These are phyloP conservation scores for Phytophthora fragariae DNA, from an alignment of 352 stramenopile species.

Conservation along the genomic window DNA sequence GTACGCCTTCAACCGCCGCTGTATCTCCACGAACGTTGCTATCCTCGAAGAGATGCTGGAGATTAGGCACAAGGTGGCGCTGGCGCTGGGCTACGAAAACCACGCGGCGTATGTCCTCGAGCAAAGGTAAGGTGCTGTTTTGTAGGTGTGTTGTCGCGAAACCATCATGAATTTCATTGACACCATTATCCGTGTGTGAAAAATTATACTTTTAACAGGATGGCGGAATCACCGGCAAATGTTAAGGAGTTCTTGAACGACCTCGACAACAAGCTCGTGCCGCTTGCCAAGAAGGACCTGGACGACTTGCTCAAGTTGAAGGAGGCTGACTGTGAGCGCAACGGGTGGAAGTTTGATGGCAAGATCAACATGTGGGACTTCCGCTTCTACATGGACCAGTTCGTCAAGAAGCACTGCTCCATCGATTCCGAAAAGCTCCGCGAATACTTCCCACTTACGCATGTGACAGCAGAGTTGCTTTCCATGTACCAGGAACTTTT, in stretches of 20 bases:
- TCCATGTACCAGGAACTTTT: constrained; percentile 91
- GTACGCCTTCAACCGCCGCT: constrained; percentile 84
- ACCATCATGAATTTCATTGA: not conserved
- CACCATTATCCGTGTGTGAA: constrained; percentile 6
- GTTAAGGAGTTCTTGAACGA: constrained; percentile 80
- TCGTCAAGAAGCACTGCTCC: constrained; percentile 88
- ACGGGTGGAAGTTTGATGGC: constrained; percentile 74
- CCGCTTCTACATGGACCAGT: constrained; percentile 90
- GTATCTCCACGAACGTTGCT: constrained; percentile 83
- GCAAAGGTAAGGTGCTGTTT: constrained; percentile 53
- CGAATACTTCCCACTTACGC: constrained; percentile 89
- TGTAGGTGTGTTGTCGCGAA: not conserved
- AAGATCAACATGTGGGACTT: constrained; percentile 94
- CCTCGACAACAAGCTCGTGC: constrained; percentile 77
- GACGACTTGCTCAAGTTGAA: constrained; percentile 79
- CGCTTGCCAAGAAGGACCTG: constrained; percentile 82
- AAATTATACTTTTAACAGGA: constrained; percentile 39
- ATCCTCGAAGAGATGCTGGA: constrained; percentile 87
- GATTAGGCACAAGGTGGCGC: constrained; percentile 80
- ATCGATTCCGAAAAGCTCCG: constrained; percentile 90
- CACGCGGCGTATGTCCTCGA: constrained; percentile 88
- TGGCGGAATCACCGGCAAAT: constrained; percentile 67
- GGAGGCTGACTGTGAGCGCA: constrained; percentile 60
- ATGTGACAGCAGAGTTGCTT: constrained; percentile 87
- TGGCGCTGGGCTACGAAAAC: constrained; percentile 82